These are phyloP conservation scores for Posidonia oceanica DNA, from an alignment of 116 monocot species.

Conservation along the genomic window DNA sequence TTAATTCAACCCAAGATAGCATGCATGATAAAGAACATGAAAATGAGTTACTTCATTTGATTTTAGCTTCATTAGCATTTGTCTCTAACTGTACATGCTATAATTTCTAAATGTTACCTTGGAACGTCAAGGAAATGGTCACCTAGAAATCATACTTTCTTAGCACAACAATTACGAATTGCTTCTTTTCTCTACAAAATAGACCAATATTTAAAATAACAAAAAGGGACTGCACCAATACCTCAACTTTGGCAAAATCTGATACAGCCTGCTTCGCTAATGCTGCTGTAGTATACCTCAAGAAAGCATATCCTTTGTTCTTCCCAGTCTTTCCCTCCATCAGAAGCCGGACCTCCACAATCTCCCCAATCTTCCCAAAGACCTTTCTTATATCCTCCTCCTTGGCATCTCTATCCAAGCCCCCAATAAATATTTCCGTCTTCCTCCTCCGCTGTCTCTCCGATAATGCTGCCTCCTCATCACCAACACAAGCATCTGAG, in stretches of 20 bases:
- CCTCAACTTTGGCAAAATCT: conserved; percentile 82
- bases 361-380: conserved; percentile 60
- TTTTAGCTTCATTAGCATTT: no score
- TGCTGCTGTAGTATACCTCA: conserved; percentile 53
- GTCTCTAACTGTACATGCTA: no score
- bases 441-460: conserved; percentile 49
- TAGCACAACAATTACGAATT: no score
- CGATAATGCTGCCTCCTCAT: conserved; percentile 29
- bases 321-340: conserved; percentile 58
- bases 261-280: conserved; percentile 70
- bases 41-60: no score
- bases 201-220: no score
- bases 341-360: conserved; percentile 73
- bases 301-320: conserved; percentile 85
- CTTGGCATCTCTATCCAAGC: conserved; percentile 56
- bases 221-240: conserved; percentile 2
- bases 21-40: no score
- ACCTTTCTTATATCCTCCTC: conserved; percentile 79
- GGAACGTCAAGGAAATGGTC: no score
- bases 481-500: background rate
- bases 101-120: no score
- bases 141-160: no score
- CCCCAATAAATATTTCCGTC: conserved; percentile 84
- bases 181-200: no score
- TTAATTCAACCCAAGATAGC: no score